These are phyloP conservation scores for Lolium rigidum DNA, from an alignment of 176 grass and related monocot species.

Conservation along the genomic window DNA sequence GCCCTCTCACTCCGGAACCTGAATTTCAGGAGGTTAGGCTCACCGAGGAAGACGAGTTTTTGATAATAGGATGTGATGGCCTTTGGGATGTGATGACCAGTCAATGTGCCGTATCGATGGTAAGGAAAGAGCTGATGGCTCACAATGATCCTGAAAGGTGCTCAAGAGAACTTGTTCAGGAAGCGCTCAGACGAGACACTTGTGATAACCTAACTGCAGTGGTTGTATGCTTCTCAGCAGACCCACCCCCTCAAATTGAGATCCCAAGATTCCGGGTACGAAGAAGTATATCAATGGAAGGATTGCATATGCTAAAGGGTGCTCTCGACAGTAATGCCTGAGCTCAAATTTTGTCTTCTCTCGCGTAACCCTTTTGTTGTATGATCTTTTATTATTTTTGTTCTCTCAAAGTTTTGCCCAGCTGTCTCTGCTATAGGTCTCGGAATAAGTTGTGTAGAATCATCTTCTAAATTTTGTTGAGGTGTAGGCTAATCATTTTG, in stretches of 20 bases:
- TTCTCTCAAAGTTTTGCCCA: slow-evolving; percentile 48
- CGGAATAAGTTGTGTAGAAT: slow-evolving; percentile 55
- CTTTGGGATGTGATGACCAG: slow-evolving; percentile 99
- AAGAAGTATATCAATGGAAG: slow-evolving; percentile 93
- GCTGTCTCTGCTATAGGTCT: slow-evolving; percentile 43
- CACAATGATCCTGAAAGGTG: slow-evolving; percentile 84
- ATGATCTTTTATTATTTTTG: slow-evolving; percentile 35
- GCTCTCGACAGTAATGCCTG: slow-evolving; percentile 78
- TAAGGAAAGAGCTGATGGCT: slow-evolving; percentile 73
- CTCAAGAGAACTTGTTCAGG: slow-evolving; percentile 74
- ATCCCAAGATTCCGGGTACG: slow-evolving; percentile 75
- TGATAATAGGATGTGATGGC: slow-evolving; percentile 94
- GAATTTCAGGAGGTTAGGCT: slow-evolving; percentile 80
- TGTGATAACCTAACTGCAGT: slow-evolving; percentile 87
- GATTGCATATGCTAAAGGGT: slow-evolving; percentile 72
- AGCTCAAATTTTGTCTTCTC: slow-evolving; percentile 20
- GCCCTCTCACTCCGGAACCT: slow-evolving; percentile 78
- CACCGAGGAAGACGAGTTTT: slow-evolving; percentile 86
- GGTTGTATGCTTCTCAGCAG: slow-evolving; percentile 77
- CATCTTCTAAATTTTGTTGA: slow-evolving; percentile 40
- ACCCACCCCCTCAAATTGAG: slow-evolving; percentile 87
- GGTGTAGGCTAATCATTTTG: slow-evolving; percentile 62
- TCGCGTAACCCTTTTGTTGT: slow-evolving; percentile 33
- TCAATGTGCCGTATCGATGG: slow-evolving; percentile 85
- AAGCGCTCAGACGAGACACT: slow-evolving; percentile 73